These are phyloP conservation scores for Peribolospora kevripleyi DNA, from an alignment of 768 basidiomycete species.

Conservation along the genomic window DNA sequence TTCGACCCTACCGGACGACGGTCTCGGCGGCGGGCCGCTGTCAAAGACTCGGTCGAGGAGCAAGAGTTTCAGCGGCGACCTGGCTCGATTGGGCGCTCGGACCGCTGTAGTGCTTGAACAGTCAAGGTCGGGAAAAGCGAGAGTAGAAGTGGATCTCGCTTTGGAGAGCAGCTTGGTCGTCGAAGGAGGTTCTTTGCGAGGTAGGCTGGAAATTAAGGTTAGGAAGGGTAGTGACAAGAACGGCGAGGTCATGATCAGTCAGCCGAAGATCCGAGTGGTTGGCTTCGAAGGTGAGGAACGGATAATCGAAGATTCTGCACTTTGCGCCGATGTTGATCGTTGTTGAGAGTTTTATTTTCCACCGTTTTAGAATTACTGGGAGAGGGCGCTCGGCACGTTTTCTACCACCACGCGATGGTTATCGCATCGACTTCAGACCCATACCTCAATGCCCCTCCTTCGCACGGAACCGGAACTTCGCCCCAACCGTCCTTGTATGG, in stretches of 20 bases:
- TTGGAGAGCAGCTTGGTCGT: slow-evolving; percentile 50
- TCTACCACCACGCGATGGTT: slow-evolving; percentile 47
- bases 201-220: slow-evolving; percentile 42
- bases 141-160: slow-evolving; percentile 60
- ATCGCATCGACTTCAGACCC: slow-evolving; percentile 28
- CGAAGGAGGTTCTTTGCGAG: slow-evolving; percentile 50
- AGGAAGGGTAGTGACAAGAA: slow-evolving; percentile 32
- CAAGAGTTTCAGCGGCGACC: slow-evolving; percentile 7
- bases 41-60: slow-evolving; percentile 4
- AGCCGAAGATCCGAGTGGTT: slow-evolving; percentile 53
- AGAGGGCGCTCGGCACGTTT: slow-evolving; percentile 41
- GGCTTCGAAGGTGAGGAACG: slow-evolving; percentile 47
- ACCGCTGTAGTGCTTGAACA: slow-evolving; percentile 36
- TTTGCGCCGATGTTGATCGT: background rate
- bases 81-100: background rate
- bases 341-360: background rate
- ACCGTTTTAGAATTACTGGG: background rate
- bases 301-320: background rate
- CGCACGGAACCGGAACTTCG: slow-evolving; percentile 15
- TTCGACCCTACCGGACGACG: slow-evolving; percentile 2
- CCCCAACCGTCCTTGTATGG: slow-evolving; percentile 13
- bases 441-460: slow-evolving; percentile 24
- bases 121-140: slow-evolving; percentile 38
- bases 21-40: background rate
- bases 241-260: slow-evolving; percentile 37